phyloP scores from a whole-genome alignment of 768 basidiomycete genomes.

The Trametes coccinea region DNA sequence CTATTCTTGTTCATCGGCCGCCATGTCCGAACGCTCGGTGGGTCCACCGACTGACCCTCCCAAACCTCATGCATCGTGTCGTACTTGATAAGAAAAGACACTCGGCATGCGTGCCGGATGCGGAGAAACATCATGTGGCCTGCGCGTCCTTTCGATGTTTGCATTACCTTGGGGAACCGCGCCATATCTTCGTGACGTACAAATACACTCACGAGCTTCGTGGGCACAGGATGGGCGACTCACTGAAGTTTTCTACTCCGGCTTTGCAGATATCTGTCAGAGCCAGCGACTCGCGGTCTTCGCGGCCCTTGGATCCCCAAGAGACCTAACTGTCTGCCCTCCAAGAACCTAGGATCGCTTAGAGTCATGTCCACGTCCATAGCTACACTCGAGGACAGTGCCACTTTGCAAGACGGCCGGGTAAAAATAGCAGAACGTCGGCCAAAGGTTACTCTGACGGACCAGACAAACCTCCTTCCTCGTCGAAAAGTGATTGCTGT shows the following conservation, averaged over 20 bases:
- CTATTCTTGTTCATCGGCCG: conserved; percentile 13
- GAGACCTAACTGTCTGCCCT: too few species aligned
- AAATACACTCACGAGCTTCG: background rate
- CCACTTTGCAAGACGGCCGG: background rate
- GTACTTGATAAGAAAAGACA: conserved; percentile 1
- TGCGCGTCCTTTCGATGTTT: background rate
- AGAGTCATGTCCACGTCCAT: background rate
- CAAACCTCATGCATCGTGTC: background rate
- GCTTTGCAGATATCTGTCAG: background rate
- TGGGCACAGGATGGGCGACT: background rate
- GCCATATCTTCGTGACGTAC: conserved; percentile 6
- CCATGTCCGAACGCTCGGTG: conserved; percentile 5
- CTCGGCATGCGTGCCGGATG: conserved; percentile 9
- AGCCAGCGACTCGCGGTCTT: too few species aligned
- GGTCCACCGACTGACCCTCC: background rate
- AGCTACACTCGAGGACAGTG: background rate
- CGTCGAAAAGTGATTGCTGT: conserved; percentile 59
- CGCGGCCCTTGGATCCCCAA: too few species aligned
- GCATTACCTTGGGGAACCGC: background rate
- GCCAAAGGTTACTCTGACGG: conserved; percentile 43
- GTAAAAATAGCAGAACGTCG: background rate
- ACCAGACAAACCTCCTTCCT: conserved; percentile 77
- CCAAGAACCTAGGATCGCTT: background rate
- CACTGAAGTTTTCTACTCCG: background rate
- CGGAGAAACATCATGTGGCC: conserved; percentile 18